Base-by-base conservation (phyloP, 73 alveolate genomes). In the Paramecium sonneborni region DNA sequence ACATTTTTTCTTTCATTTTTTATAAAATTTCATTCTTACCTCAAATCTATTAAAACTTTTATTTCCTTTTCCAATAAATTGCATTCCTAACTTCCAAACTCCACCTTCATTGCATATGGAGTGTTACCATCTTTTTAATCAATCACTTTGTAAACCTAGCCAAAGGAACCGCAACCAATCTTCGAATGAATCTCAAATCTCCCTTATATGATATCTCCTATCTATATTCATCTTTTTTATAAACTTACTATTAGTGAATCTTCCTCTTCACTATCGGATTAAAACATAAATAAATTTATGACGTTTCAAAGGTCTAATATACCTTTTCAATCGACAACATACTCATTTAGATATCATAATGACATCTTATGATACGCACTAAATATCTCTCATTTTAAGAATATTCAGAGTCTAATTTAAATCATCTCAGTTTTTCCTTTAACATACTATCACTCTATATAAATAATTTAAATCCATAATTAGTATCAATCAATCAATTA, bases 111-210 rank as follows among this genome's bases (percentile, higher is more conserved):
- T 72, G 93, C 93, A 11, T 94, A 94, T 1, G 93, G 95, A 68
- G 85, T 92, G 38, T 88, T 92, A 39, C 76, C 93, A 46, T 93
- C 70, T 92, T 92, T 94, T 24, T 86, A 21, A 76, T 94, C 93
- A 34, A 87, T 85, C 41, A 93, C 96, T 86, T 94, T 94, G 72
- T 57, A 94, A 15, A 94, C 93, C 62, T 92, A 93, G 14, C 97
- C 97, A 79, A 94, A 94, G 1, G 97, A 92, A 21, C 97, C 97
- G 39, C 85, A 92, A 32, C 97, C 97, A 72, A 94, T 68, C 89
- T 93, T 94, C 56, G 84, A 62, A 62, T 62, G 84, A 9, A 62
- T 62, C 39, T 30, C 84, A 62, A 62, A 62, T 62, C 84, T 26
- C 14, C 46, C 84, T 6, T 62, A 12, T 23, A 62, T 62, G 0